A percentile compares a stretch with the other conserved stretches of the same genome.
Conservation (phyloP, 2,329 filamentous ascomycete species). For the Xylaria sp. region DNA sequence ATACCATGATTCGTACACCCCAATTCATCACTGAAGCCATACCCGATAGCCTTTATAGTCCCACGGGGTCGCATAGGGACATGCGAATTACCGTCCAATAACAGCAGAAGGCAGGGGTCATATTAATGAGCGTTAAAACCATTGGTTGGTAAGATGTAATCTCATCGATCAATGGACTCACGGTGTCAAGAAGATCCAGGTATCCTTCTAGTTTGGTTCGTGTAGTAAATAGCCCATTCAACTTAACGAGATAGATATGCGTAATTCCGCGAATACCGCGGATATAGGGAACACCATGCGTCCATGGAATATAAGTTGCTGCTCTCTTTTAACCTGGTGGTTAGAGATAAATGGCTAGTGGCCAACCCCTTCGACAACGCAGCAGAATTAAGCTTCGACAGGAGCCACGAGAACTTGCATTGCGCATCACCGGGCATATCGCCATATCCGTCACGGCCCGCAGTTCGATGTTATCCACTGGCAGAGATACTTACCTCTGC, state of each 20-base stretch:
- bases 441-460: slow-evolving; percentile 23
- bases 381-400: slow-evolving; percentile 9
- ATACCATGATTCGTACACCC: slow-evolving; percentile 20
- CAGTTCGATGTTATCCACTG: slow-evolving; percentile 12
- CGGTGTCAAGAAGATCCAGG: slow-evolving; percentile 8
- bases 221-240: neutral
- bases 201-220: neutral
- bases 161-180: slow-evolving; percentile 15
- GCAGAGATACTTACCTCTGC: slow-evolving; percentile 64
- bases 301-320: slow-evolving; percentile 2
- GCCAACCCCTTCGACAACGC: neutral
- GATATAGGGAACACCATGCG: neutral
- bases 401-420: slow-evolving; percentile 2
- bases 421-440: slow-evolving; percentile 2
- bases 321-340: neutral
- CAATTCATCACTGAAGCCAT: slow-evolving; percentile 16
- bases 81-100: slow-evolving; percentile 27
- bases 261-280: slow-evolving; percentile 6
- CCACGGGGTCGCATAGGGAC: slow-evolving; percentile 28
- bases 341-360: slow-evolving; percentile 2
- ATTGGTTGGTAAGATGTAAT: slow-evolving; percentile 21
- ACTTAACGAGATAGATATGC: neutral
- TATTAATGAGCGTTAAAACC: slow-evolving; percentile 8
- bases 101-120: slow-evolving; percentile 2
- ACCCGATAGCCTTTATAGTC: slow-evolving; percentile 23